Conservation (phyloP, 768 basidiomycete genomes). For the Chlorophyllum brunneum region DNA sequence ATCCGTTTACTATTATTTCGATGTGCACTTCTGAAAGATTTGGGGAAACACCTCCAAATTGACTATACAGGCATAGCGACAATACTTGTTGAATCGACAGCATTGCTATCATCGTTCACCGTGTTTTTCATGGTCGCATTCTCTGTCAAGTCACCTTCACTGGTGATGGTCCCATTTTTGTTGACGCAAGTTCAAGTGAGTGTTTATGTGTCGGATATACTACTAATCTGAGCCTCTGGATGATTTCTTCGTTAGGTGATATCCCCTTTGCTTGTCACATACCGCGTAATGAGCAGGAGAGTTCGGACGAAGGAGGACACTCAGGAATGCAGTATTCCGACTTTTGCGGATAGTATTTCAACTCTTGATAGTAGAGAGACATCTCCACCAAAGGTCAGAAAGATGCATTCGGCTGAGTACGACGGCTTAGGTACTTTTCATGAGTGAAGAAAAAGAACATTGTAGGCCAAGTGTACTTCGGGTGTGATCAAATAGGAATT, state of each 20-base stretch:
- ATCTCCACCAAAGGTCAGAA: too few relatives aligned
- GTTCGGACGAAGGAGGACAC: neutral
- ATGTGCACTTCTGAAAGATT: neutral
- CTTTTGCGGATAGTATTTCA: too few relatives aligned
- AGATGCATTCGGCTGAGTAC: too few relatives aligned
- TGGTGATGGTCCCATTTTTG: slow-evolving; percentile 6
- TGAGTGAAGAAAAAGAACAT: too few relatives aligned
- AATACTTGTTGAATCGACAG: neutral
- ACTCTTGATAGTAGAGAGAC: too few relatives aligned
- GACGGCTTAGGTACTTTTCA: too few relatives aligned
- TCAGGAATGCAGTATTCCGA: neutral
- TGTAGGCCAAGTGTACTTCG: too few relatives aligned
- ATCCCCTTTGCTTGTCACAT: slow-evolving; percentile 3
- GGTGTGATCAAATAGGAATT: too few relatives aligned
- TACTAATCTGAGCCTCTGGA: neutral
- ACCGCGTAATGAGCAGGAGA: neutral
- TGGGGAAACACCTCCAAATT: neutral
- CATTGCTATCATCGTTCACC: neutral
- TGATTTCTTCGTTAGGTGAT: too few relatives aligned
- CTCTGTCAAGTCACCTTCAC: neutral
- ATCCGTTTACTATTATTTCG: neutral
- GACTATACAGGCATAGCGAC: neutral
- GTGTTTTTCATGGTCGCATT: neutral
- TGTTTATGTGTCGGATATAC: neutral
- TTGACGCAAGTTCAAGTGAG: slow-evolving; percentile 3